Conservation (phyloP, 2,329 filamentous ascomycete genomes). For the Trichoderma brevicompactum region DNA sequence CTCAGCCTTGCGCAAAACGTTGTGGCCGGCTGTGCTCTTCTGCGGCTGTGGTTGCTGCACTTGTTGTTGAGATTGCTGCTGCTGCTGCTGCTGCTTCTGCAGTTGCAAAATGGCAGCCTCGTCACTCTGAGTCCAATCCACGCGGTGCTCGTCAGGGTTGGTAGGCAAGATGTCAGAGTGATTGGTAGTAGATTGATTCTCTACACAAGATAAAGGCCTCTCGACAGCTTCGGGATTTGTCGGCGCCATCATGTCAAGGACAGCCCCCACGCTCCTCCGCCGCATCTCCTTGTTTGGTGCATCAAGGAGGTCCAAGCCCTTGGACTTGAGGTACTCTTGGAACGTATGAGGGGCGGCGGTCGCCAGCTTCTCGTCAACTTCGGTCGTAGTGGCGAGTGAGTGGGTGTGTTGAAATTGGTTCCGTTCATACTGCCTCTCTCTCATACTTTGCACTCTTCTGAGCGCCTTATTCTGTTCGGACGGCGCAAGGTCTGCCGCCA, state of each 20-base stretch:
- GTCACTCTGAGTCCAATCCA: slow-evolving; percentile 65
- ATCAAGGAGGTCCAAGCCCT: neutral
- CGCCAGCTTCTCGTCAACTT: slow-evolving; percentile 37
- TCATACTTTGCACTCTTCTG: slow-evolving; percentile 45
- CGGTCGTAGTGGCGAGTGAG: slow-evolving; percentile 44
- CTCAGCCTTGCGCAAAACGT: slow-evolving; percentile 50
- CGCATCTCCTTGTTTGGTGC: slow-evolving; percentile 32
- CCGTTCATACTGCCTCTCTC: slow-evolving; percentile 46
- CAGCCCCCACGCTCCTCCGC: slow-evolving; percentile 47
- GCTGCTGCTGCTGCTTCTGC: slow-evolving; percentile 8
- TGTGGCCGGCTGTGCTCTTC: slow-evolving; percentile 29
- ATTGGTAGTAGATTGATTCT: slow-evolving; percentile 30
- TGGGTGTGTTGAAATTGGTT: slow-evolving; percentile 51
- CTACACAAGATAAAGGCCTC: slow-evolving; percentile 2
- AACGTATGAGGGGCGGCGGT: slow-evolving; percentile 31
- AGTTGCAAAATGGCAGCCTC: slow-evolving; percentile 41
- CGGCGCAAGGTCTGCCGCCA: slow-evolving; percentile 39
- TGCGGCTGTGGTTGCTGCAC: neutral
- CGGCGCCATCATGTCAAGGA: slow-evolving; percentile 34
- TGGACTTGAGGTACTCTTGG: slow-evolving; percentile 20
- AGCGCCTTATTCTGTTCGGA: slow-evolving; percentile 45
- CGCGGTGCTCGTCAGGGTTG: slow-evolving; percentile 45
- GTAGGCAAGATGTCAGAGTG: slow-evolving; percentile 33
- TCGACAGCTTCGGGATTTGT: neutral
- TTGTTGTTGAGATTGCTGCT: neutral